These are phyloP conservation scores for Spergularia marina DNA, from an alignment of 148 eudicot genomes.

Conservation along the genomic window DNA sequence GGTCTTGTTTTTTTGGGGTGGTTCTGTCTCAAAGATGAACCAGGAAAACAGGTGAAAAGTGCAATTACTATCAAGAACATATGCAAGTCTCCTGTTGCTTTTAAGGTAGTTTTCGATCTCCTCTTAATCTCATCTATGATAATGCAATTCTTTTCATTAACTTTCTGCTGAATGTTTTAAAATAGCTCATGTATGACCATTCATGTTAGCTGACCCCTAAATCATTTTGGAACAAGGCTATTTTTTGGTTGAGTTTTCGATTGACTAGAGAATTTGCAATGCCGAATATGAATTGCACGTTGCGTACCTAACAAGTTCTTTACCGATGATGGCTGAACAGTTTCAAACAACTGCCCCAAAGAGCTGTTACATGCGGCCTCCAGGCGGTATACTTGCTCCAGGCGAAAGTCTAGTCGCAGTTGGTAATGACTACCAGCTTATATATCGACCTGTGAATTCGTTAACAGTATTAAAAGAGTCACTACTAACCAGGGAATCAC, in stretches of 20 bases:
- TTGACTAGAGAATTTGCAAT: not conserved
- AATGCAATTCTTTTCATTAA: not conserved
- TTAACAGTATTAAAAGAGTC: not conserved
- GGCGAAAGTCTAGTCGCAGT: slow-evolving; percentile 49
- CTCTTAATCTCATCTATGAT: not conserved
- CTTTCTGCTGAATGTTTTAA: not conserved
- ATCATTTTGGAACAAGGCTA: too few relatives aligned
- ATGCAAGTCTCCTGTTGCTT: slow-evolving; percentile 56
- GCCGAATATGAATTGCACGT: not conserved
- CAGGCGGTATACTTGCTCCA: slow-evolving; percentile 55
- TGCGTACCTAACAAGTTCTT: not conserved
- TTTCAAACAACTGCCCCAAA: slow-evolving; percentile 65
- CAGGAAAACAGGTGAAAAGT: slow-evolving; percentile 58
- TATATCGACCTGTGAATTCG: not conserved
- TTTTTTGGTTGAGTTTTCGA: not conserved
- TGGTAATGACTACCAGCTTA: slow-evolving; percentile 29
- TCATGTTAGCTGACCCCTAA: too few relatives aligned
- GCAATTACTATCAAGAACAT: slow-evolving; percentile 49
- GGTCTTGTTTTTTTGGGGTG: too few relatives aligned
- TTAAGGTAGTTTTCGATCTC: slow-evolving; percentile 38
- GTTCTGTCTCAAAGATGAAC: slow-evolving; percentile 37
- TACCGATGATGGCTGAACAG: slow-evolving; percentile 16
- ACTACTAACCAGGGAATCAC: not conserved
- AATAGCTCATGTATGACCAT: too few relatives aligned
- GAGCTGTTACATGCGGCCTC: slow-evolving; percentile 62